A percentile compares a stretch with the other conserved stretches of the same genome.
Conservation (phyloP, 108 stramenopile genomes). For the Cafeteria roenbergensis region DNA sequence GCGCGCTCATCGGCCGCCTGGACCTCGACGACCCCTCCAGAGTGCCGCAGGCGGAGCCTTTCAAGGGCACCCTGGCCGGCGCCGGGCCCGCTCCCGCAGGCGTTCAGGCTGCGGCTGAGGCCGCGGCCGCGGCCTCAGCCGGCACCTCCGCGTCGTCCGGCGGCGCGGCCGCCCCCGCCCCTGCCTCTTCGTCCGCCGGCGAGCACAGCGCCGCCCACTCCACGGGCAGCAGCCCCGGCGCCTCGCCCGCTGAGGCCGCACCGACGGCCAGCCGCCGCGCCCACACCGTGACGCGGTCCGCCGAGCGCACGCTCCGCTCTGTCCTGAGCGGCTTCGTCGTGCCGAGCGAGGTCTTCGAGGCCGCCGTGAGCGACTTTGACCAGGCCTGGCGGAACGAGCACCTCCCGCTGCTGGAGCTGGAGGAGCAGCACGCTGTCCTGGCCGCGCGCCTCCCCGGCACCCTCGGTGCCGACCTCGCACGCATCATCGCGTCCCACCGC, state of each 20-base stretch:
- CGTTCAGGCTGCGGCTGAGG: no score
- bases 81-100: constrained; percentile 7
- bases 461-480: constrained; percentile 47
- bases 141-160: neutral
- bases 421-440: constrained; percentile 79
- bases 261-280: constrained; percentile 18
- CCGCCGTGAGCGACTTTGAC: constrained; percentile 49
- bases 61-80: constrained; percentile 38
- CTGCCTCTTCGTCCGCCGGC: constrained; percentile 14
- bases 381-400: constrained; percentile 57
- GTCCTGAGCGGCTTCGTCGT: constrained; percentile 73
- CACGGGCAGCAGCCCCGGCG: no score
- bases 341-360: constrained; percentile 32
- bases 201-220: neutral
- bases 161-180: neutral
- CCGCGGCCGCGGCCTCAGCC: neutral
- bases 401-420: constrained; percentile 71
- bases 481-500: constrained; percentile 48
- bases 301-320: constrained; percentile 51
- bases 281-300: constrained; percentile 59
- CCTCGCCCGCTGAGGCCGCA: constrained; percentile 1
- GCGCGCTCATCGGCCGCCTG: constrained; percentile 75
- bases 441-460: constrained; percentile 66
- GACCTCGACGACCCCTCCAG: constrained; percentile 83
- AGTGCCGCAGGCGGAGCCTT: constrained; percentile 55